Conservation (phyloP, 192 early-diverging fungal species). For the Spizellomyces sp. region DNA sequence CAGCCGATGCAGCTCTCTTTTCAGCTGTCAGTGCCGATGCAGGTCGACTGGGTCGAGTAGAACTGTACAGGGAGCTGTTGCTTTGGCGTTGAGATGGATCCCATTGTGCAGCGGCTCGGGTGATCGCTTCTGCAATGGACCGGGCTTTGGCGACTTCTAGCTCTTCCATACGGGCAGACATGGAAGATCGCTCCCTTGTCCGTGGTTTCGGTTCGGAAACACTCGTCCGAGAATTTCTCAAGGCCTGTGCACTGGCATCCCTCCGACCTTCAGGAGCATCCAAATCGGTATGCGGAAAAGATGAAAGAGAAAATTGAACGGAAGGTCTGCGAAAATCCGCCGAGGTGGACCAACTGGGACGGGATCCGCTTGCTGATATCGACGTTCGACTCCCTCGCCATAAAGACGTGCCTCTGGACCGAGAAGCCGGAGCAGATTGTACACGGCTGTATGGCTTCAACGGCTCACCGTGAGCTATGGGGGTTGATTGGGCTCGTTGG, state of each 20-base stretch:
- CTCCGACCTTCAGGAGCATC: neutral
- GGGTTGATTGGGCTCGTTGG: neutral
- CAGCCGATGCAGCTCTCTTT: neutral
- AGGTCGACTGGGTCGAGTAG: neutral
- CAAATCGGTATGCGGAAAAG: neutral
- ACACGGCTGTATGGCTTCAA: too few relatives aligned
- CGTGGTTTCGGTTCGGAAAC: neutral
- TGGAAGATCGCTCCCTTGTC: neutral
- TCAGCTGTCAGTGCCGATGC: neutral
- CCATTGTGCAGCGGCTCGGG: neutral
- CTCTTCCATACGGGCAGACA: constrained; percentile 4
- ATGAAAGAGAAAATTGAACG: neutral
- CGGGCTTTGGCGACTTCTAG: constrained; percentile 10
- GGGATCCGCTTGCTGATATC: neutral
- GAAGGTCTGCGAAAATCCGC: neutral
- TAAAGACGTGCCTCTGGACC: neutral
- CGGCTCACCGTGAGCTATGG: neutral
- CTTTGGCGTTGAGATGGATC: neutral
- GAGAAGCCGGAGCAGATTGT: too few relatives aligned
- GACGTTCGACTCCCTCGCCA: neutral
- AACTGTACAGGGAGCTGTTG: neutral
- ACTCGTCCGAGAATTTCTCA: neutral
- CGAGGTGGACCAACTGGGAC: too few relatives aligned
- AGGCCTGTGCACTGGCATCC: neutral
- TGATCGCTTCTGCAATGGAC: constrained; percentile 6